phyloP scores from a whole-genome alignment of 2,329 filamentous ascomycete genomes.

The Neofusicoccum cordaticola region DNA sequence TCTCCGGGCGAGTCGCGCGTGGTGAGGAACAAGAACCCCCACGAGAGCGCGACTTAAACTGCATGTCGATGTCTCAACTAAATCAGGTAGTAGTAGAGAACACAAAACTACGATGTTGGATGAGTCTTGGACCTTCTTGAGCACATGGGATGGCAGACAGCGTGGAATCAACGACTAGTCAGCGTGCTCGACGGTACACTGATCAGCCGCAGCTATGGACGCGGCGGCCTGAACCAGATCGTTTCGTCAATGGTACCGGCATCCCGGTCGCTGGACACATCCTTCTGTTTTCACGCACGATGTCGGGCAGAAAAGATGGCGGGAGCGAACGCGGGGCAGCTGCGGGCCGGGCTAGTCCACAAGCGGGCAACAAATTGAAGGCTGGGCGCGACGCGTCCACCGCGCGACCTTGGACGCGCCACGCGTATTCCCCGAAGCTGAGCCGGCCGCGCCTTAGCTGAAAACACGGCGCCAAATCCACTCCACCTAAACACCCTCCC shows the following conservation, averaged over 20 bases:
- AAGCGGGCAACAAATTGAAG: background rate
- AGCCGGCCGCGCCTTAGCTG: slow-evolving; percentile 3
- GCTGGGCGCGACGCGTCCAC: background rate
- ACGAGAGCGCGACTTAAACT: no score
- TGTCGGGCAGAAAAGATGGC: background rate
- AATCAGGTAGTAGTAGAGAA: background rate
- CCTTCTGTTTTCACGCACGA: no score
- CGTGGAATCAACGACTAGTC: no score
- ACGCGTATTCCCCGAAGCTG: slow-evolving; percentile 2
- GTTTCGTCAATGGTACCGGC: no score
- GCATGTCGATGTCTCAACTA: no score
- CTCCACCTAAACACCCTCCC: slow-evolving; percentile 2
- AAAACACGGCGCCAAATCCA: slow-evolving; percentile 1
- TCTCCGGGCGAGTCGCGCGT: background rate
- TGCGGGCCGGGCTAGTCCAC: background rate
- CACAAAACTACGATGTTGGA: no score
- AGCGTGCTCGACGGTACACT: no score
- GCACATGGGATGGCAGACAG: no score
- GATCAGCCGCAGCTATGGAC: no score
- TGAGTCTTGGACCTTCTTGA: no score
- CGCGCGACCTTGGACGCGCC: slow-evolving; percentile 1
- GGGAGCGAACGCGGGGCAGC: background rate
- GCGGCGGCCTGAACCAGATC: no score
- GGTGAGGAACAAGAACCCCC: background rate
- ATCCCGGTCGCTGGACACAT: no score